Evolutionary conservation across 2,329 filamentous ascomycete genomes (phyloP), one percentile per base, ranked within the genome.

Genomic region (Pseudogymnoascus sp.): DNA sequence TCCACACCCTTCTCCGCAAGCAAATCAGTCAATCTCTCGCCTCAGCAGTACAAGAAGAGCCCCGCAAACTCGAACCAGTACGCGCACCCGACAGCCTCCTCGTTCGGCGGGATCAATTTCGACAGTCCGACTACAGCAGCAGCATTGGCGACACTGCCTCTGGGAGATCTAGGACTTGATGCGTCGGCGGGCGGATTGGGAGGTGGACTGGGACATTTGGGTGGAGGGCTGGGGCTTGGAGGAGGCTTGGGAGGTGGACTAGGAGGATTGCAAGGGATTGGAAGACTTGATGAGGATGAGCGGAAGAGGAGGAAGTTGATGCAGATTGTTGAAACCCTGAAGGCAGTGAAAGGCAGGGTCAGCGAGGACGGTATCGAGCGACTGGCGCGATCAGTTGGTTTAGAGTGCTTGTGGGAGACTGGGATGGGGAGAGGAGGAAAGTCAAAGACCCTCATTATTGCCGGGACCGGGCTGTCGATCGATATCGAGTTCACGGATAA

Each of bases 361-460:
- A 90, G 88, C 67, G 87, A 90, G 69, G 85, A 88, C 31, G 88
- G 88, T 2, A 78, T 94, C n/a, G 85, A 89, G 72, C 80, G 88
- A 61, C 76, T 93, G 31, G 87, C 85, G 7, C 82, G 83, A 68
- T 80, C 84, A 61, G 79, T 87, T 61, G 88, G 87, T n/a, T 76
- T 89, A 39, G 86, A 87, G 64, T 80, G 79, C 62, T 74, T 87
- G 10, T 85, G 83, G 76, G 84, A 88, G 67, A 78, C 79, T 29
- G 70, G 78, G 52, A 77, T 74, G 45, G 77, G 77, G 31, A 75
- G 75, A 15, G 76, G 76, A 29, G 77, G 78, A 15, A 77, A 77
- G 40, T 82, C 80, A 67, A 76, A 77, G 61, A 83, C 80, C 3
- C 73, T 89, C 45, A 80, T 86, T 48, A 82, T 88, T 61, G 86